Conservation (phyloP, 1,284 basidiomycete species). For the Cutaneotrichosporon sp. region DNA sequence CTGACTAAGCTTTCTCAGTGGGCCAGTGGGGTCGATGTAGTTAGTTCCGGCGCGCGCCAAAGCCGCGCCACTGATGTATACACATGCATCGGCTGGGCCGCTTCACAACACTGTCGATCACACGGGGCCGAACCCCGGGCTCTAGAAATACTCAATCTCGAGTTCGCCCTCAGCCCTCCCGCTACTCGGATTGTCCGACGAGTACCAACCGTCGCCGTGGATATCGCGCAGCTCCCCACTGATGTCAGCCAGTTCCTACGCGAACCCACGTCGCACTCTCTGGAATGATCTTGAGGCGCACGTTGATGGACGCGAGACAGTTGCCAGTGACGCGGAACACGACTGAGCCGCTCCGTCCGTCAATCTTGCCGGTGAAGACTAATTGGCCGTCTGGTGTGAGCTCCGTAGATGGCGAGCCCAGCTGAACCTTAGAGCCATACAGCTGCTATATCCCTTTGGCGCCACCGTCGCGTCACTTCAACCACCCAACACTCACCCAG, state of each 20-base stretch:
- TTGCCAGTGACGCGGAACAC: background rate
- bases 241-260: background rate
- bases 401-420: background rate
- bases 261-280: slow-evolving; percentile 2
- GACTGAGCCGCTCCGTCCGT: background rate
- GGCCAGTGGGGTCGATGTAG: too few relatives aligned
- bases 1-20: too few relatives aligned
- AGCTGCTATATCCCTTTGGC: too few relatives aligned
- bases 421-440: background rate
- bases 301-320: background rate
- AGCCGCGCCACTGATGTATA: background rate
- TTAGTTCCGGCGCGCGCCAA: too few relatives aligned
- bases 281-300: background rate
- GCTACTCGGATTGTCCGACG: background rate
- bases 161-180: background rate
- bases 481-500: background rate
- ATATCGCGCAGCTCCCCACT: slow-evolving; percentile 1
- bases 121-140: background rate
- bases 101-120: background rate
- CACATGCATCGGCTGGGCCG: background rate
- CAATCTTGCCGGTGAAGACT: slow-evolving; percentile 2
- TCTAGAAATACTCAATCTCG: background rate
- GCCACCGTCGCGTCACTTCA: background rate
- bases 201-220: background rate
- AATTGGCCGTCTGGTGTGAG: slow-evolving; percentile 3